Evolutionary conservation across 257 asterid species (phyloP), one percentile per base, ranked within the genome.

Genomic region (Nicotiana undulata): DNA sequence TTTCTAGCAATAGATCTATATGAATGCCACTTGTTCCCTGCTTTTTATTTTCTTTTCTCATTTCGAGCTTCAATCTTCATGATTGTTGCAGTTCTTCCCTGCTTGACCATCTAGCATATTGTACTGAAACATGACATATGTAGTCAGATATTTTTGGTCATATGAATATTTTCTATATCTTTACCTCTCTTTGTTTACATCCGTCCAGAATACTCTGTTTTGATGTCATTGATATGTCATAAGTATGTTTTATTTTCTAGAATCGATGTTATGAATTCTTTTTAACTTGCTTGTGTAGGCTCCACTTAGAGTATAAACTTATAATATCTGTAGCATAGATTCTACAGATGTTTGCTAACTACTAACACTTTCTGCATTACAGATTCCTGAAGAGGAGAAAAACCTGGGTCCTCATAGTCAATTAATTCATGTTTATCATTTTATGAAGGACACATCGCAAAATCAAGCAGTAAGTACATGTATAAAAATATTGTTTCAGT

Each of bases 301-400:
- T 15, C 56, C 56, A 51, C 17, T 51, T 51, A 3, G 56, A 70
- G 34, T 20, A 70, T 44, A 44, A 63, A 28, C 51, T 65, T 65
- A 12, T 31, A 11, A 16, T 70, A 49, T 44, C 51, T 49, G 17
- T 49, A 74, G 15, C 61, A 24, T 74, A 49, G 4, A 49, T 24
- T 72, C 24, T 49, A 16, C 15, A 13, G 24, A 74, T 74, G 61
- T 74, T 49, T 49, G 24, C 59, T 46, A 55, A 13, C 22, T 46
- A 24, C 37, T 72, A 59, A 74, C 26, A 24, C 61, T 7, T 31
- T 49, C 51, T 49, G 26, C 58, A 15, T 66, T 85, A 85, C 89
- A 90, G 96, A 89, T 90, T 82, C 93, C 93, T 46, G 96, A 91
- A 84, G 93, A 90, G 86, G 93, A 91, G 90, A 88, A 88, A 85